phyloP scores from a whole-genome alignment of 1,284 basidiomycete species.

The Sanguinoderma infundibulare region DNA sequence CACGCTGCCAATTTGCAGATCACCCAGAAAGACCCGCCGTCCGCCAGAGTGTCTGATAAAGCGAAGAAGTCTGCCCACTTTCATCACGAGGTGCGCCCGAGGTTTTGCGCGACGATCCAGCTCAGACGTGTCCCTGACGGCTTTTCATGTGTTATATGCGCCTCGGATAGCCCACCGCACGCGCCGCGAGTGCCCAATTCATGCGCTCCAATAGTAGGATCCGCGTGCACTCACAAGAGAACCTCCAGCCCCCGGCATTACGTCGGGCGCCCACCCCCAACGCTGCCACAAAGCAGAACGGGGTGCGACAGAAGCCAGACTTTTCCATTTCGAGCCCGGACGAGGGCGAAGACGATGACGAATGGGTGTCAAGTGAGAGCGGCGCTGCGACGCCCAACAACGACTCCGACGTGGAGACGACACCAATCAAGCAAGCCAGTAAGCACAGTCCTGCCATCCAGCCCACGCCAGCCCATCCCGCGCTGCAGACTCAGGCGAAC shows the following conservation, averaged over 20 bases:
- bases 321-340: constrained; percentile 62
- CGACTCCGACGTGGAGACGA: constrained; percentile 48
- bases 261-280: constrained; percentile 39
- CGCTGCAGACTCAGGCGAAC: constrained; percentile 22
- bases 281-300: constrained; percentile 34
- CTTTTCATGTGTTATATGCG: constrained; percentile 4
- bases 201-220: constrained; percentile 51
- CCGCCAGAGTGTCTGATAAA: constrained; percentile 51
- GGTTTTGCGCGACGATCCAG: constrained; percentile 15
- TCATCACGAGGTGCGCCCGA: constrained; percentile 47
- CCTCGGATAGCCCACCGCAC: constrained; percentile 30
- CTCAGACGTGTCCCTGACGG: constrained; percentile 14
- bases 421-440: constrained; percentile 33
- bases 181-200: constrained; percentile 42
- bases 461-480: constrained; percentile 14
- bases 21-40: constrained; percentile 61
- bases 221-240: constrained; percentile 56
- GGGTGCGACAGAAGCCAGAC: constrained; percentile 51
- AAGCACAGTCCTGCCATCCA: constrained; percentile 13
- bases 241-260: constrained; percentile 37
- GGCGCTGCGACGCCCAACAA: constrained; percentile 68
- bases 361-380: constrained; percentile 78
- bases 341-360: constrained; percentile 64
- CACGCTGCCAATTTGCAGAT: constrained; percentile 63
- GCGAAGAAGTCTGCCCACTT: constrained; percentile 50